Base-by-base conservation (phyloP, 2,329 filamentous ascomycete genomes). In the Incumbomyces delicatus region DNA sequence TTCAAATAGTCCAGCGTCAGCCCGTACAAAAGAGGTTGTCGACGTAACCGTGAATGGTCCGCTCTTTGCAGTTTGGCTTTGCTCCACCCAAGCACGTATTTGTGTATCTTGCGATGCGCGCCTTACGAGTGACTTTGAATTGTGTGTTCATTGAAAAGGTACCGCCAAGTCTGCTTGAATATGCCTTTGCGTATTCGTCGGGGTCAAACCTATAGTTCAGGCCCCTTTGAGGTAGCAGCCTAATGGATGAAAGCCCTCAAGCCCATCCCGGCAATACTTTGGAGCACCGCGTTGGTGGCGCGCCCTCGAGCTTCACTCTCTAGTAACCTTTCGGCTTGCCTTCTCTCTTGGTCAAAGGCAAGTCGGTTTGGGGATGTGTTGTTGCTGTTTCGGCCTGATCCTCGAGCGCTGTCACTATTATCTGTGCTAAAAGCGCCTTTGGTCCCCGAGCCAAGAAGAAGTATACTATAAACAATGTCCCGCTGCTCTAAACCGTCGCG, bases 401-500 rank as follows among this genome's bases (percentile, higher is more conserved):
- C 22, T 20, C 13, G 11, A 11, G 32, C 33, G n/a, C 17, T 30
- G 6, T 40, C 20, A 20, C 14, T 37, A 13, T 13, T 42, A 14
- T 32, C 18, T n/a, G 40, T 14, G 11, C 30, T 13, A 13, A 14
- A 20, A 17, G 12, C n/a, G 17, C 17, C 17, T 16, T 35, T 20
- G 14, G 18, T 22, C 18, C 12, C 38, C 17, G 48, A 47, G 11
- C 52, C 53, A 29, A 57, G 47, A 22, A 57, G 40, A 50, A 55
- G 53, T 54, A 95, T 83, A 0, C 86, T 92, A 66, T 95, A 95
- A 47, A 95, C 77, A 14, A 95, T 83, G 61, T 95, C 88, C 44
- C 89, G 80, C 58, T 90, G 92, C 66, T 95, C 89, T 18, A 83
- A 77, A 40, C 83, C 83, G 55, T 87, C 84, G 11, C 95, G 73